Evolutionary conservation across 768 basidiomycete genomes (phyloP).

Genomic region (Termitomyces titanicus): DNA sequence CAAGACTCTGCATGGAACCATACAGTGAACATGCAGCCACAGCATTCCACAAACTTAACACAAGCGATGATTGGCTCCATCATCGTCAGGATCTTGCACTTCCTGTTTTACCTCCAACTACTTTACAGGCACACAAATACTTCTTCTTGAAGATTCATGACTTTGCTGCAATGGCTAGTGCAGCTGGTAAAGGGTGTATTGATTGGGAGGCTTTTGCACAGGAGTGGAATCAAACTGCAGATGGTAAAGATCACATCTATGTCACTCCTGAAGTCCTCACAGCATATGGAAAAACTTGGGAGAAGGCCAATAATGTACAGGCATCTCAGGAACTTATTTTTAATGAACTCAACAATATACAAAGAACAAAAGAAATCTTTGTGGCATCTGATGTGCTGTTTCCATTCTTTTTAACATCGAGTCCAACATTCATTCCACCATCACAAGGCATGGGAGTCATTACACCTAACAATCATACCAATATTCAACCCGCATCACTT

Average conservation of each 20-base stretch:
- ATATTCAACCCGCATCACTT: not conserved
- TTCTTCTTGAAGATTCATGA: not conserved
- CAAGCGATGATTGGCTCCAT: conserved; percentile 15
- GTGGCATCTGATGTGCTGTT: not conserved
- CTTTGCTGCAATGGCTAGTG: not conserved
- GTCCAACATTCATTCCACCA: too few relatives aligned
- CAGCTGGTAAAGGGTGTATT: conserved; percentile 7
- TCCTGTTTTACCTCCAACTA: conserved; percentile 19
- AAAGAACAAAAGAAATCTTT: not conserved
- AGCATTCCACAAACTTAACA: conserved; percentile 5
- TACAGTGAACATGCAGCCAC: not conserved
- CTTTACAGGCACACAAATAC: conserved; percentile 10
- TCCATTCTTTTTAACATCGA: not conserved
- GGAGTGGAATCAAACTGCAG: not conserved
- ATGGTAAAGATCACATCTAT: conserved; percentile 13
- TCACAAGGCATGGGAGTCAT: not conserved
- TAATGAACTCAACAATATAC: not conserved
- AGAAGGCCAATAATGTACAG: conserved; percentile 17
- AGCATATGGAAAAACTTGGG: conserved; percentile 21
- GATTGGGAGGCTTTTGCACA: conserved; percentile 6
- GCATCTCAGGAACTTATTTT: conserved; percentile 20
- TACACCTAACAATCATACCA: not conserved
- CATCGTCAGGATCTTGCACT: conserved; percentile 17
- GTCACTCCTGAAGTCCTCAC: conserved; percentile 20
- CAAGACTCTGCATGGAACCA: not conserved